Base-by-base conservation (phyloP, 306 rosid species). In the Pyrus communis region DNA sequence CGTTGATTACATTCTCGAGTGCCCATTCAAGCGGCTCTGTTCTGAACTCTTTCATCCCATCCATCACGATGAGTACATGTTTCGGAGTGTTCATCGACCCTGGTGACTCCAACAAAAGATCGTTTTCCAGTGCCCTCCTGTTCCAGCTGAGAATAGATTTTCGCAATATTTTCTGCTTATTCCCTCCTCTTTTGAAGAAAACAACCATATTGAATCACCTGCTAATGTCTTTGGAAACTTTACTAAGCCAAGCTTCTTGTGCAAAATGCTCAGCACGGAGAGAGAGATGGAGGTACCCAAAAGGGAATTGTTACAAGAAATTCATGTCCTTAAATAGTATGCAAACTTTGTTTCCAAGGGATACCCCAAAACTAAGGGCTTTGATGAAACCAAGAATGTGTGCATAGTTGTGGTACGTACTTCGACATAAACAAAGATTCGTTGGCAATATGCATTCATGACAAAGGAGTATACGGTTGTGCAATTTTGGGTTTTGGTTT, bases 51-150 rank as follows among this genome's bases (percentile, higher is more conserved):
- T 75, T 57, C 87, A 89, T 80, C 4, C 80, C 96, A 13, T 86
- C 90, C 90, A 89, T 91, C 66, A 89, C 90, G 4, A 87, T 65
- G 15, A 89, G 85, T n/a, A 89, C 82, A 18, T 82, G 79, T 62
- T 80, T 78, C 11, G 51, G 17, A 8, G 46, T 42, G 79, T 66
- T 80, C 12, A 66, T 74, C 64, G 84, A 70, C 46, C 73, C 69
- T 23, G 71, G 68, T 9, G 80, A 63, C 31, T 61, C 88, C 58
- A 49, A 17, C 25, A 51, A 65, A 71, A 49, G 22, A 76, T 74
- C 83, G 17, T 61, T 78, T 7, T 25, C 76, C 71, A 15, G 46
- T 45, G 83, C 55, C 19, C 28, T 38, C 25, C 11, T 58, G 21
- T 27, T 71, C 23, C 70, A 38, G 25, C 52, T 23, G 65, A 72